Evolutionary conservation across 2,329 filamentous ascomycete genomes (phyloP).

Genomic region (Alternaria sp.): DNA sequence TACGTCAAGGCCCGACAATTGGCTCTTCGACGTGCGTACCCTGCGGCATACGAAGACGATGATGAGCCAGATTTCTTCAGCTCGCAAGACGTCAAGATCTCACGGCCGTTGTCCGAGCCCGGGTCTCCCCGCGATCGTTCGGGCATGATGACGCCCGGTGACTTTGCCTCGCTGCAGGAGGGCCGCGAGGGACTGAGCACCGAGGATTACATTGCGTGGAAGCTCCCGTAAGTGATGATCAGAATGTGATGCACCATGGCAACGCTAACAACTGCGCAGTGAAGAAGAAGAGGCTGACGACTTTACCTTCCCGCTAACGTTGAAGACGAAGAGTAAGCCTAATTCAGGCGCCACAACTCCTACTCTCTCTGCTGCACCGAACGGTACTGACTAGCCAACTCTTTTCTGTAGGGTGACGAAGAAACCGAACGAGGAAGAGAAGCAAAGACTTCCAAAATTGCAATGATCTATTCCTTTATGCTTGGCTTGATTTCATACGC

Average conservation of each 20-base stretch:
- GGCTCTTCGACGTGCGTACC: conserved; percentile 89
- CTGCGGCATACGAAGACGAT: conserved; percentile 76
- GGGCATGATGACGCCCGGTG: conserved; percentile 98
- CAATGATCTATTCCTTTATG: conserved; percentile 14
- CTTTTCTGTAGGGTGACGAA: conserved; percentile 7
- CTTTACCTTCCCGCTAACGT: conserved; percentile 72
- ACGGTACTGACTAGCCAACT: conserved; percentile 34
- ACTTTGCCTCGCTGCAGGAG: conserved; percentile 96
- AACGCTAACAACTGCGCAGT: conserved; percentile 38
- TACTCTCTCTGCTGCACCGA: conserved; percentile 30
- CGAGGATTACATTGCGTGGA: conserved; percentile 98
- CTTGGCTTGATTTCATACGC: conserved; percentile 8
- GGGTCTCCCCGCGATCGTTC: conserved; percentile 88
- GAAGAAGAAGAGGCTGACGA: conserved; percentile 92
- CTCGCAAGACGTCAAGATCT: conserved; percentile 92
- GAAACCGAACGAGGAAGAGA: conserved; percentile 5
- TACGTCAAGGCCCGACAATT: conserved; percentile 97
- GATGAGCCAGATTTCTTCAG: conserved; percentile 91
- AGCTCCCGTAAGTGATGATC: conserved; percentile 79
- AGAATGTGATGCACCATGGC: neutral
- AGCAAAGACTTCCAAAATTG: conserved; percentile 12
- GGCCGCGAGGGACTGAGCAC: conserved; percentile 90
- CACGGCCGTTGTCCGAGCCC: conserved; percentile 89
- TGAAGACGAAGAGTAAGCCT: conserved; percentile 57
- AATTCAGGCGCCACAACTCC: conserved; percentile 41